Percentiles rank a stretch among this genome's conserved stretches.
Conservation (phyloP, 352 stramenopile genomes). For the Globisporangium megalacanthum region DNA sequence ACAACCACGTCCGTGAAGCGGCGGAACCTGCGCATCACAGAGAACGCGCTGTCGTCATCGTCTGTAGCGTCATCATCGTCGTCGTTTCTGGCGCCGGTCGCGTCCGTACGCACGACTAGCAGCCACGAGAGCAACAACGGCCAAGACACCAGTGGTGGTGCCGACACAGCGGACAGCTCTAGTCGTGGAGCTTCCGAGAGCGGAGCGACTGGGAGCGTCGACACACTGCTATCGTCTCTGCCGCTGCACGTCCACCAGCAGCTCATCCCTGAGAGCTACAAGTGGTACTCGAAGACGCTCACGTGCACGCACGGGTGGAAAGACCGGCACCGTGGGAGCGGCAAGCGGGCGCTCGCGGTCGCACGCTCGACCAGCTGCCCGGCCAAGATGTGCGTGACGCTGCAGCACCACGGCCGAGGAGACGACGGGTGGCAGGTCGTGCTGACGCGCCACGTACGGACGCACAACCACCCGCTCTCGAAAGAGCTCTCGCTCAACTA, state of each 20-base stretch:
- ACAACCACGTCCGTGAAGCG: constrained; percentile 71
- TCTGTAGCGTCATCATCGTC: background rate
- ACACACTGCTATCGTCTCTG: background rate
- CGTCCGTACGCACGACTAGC: background rate
- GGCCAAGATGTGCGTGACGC: constrained; percentile 75
- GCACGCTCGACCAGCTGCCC: constrained; percentile 64
- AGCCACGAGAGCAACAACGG: background rate
- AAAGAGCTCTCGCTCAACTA: constrained; percentile 75
- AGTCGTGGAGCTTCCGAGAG: background rate
- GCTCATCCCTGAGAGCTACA: constrained; percentile 54
- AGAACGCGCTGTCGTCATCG: constrained; percentile 18
- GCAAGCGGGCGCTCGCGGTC: constrained; percentile 56
- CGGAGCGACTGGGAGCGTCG: background rate
- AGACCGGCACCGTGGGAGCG: constrained; percentile 49
- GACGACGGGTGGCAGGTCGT: constrained; percentile 57
- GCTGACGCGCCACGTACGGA: constrained; percentile 65
- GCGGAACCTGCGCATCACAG: constrained; percentile 62
- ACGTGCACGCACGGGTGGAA: constrained; percentile 83
- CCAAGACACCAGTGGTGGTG: background rate
- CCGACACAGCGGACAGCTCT: background rate
- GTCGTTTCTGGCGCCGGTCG: too few relatives aligned
- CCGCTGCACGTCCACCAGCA: constrained; percentile 18
- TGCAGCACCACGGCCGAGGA: constrained; percentile 40
- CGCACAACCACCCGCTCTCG: constrained; percentile 70
- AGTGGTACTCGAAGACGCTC: constrained; percentile 81